These are phyloP conservation scores for Ceriops decandra DNA, from an alignment of 345 rosid genomes.

Conservation along the genomic window DNA sequence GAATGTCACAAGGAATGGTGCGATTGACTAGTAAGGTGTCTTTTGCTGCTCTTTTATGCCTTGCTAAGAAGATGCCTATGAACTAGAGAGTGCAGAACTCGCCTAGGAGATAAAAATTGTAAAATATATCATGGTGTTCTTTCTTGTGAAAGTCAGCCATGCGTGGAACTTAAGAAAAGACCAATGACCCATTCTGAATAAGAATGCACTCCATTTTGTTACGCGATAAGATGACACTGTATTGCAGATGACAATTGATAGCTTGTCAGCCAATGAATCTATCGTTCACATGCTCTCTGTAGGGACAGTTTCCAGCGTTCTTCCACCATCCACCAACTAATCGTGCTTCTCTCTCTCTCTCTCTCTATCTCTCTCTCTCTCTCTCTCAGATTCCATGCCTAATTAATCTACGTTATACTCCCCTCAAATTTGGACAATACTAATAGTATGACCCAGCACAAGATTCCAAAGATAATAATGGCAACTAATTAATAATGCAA, in stretches of 20 bases:
- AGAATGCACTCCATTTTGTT: too few species aligned
- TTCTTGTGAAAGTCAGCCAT: too few species aligned
- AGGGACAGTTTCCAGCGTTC: constrained; percentile 42
- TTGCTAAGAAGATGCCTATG: too few species aligned
- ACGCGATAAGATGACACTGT: too few species aligned
- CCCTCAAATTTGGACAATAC: background rate
- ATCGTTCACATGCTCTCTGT: background rate
- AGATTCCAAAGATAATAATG: constrained; percentile 12
- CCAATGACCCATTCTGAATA: background rate
- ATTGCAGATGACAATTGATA: background rate
- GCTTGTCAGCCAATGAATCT: constrained; percentile 22
- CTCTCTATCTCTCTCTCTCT: background rate
- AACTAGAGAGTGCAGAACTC: too few species aligned
- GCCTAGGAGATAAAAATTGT: too few species aligned
- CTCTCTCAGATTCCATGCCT: background rate
- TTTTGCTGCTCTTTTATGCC: too few species aligned
- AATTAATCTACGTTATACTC: constrained; percentile 24
- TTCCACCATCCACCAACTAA: constrained; percentile 20
- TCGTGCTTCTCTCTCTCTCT: constrained; percentile 17
- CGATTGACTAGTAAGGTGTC: too few species aligned
- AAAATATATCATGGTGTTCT: background rate
- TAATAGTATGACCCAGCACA: constrained; percentile 1
- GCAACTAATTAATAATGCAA: background rate
- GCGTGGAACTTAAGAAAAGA: too few species aligned
- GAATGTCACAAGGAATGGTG: too few species aligned